Conservation (phyloP, 139 green algal species). For the Ostreobium quekettii region DNA sequence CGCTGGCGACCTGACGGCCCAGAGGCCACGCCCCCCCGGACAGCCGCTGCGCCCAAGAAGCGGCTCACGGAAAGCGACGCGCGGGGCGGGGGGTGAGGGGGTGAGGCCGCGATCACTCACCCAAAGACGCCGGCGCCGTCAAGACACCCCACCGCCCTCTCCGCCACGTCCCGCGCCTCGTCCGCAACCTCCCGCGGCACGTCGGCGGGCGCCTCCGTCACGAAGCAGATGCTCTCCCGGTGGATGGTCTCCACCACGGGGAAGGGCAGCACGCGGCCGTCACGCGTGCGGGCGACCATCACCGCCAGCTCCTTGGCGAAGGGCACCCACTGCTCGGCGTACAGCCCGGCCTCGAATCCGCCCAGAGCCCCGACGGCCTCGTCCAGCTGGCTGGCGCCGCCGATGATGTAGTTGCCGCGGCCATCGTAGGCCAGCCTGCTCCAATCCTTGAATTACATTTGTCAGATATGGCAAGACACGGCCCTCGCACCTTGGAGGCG, state of each 20-base stretch:
- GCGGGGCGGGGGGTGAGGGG: no score
- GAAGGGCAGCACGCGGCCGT: conserved; percentile 54
- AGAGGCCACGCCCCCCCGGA: no score
- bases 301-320: conserved; percentile 76
- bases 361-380: conserved; percentile 58
- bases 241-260: conserved; percentile 93
- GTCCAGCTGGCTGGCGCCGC: conserved; percentile 37
- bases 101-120: no score
- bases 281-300: conserved; percentile 45
- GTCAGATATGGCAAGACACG: no score
- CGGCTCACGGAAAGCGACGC: no score
- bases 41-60: no score
- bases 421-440: conserved; percentile 85
- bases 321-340: conserved; percentile 87
- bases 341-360: conserved; percentile 71
- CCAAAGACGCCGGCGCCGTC: conserved; percentile 92
- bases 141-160: conserved; percentile 60
- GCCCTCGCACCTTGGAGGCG: no score
- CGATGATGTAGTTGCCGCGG: conserved; percentile 80
- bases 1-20: no score
- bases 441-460: no score
- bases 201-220: conserved; percentile 78
- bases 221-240: conserved; percentile 84
- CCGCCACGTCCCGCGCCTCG: conserved; percentile 50
- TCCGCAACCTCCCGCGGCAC: conserved; percentile 40